Evolutionary conservation across 495 filamentous ascomycete species (phyloP), one percentile per base, ranked within the genome.

Genomic region (Penicillium paxilli): DNA sequence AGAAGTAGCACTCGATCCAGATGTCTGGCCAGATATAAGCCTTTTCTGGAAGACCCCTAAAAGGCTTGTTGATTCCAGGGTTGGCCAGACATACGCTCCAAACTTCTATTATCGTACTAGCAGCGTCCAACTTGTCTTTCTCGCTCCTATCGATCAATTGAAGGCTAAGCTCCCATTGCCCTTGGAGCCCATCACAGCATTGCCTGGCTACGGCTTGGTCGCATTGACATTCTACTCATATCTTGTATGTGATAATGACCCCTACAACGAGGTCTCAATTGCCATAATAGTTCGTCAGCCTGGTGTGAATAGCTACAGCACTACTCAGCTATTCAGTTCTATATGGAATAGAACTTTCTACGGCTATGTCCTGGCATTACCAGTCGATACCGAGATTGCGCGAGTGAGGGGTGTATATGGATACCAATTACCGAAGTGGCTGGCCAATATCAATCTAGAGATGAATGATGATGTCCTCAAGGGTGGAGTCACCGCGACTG

Each of bases 291-390:
- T 56, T 16, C 53, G 53, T 37, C 53, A 56, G 46, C 53, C 46
- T 4, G 46, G 53, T 20, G 47, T 50, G 38, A 35, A 20, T 0
- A 56, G 47, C 46, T 51, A 50, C 38, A 56, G 53, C 17, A 51
- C 40, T 1, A 56, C 53, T n/a, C 53, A 56, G 24, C 37, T 56
- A 3, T 25, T 56, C 37, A 50, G 46, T 25, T 56, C 53, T 19
- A 50, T 56, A 21, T 56, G 46, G 53, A 56, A 51, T 10, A 37
- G 37, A 50, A 56, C 46, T 16, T 56, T 56, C 46, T 56, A 56
- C 21, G 46, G 53, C 21, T 50, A 56, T 17, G 53, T 56, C 0
- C 16, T 56, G 40, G 53, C 53, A 46, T 40, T 56, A 37, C 46
- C 53, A 16, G 46, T 56, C 38, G 37, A 56, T 51, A 56, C 53